Percentiles rank a stretch among this genome's conserved stretches.
Conservation (phyloP, 2,329 filamentous ascomycete species). For the Talaromyces sp. region DNA sequence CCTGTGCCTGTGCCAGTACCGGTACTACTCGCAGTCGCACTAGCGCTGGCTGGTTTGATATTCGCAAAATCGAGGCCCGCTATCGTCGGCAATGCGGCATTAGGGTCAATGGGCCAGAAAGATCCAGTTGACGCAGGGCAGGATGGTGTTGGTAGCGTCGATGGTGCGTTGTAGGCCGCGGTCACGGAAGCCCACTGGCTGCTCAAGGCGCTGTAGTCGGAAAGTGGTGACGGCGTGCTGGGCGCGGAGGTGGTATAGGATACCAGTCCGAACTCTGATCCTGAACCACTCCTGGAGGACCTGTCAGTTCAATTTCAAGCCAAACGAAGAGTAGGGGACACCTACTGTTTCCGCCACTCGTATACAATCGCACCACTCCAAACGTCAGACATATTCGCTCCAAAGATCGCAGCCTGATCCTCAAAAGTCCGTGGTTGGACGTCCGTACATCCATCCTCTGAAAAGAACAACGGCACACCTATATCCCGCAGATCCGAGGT, state of each 20-base stretch:
- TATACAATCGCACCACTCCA: conserved; percentile 81
- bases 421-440: conserved; percentile 43
- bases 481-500: not conserved
- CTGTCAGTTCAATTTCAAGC: not conserved
- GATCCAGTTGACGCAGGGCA: not conserved
- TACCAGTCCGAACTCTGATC: not conserved
- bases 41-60: not conserved
- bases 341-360: conserved; percentile 60
- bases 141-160: not conserved
- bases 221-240: not conserved
- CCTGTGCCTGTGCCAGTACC: not conserved
- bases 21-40: not conserved
- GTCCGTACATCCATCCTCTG: conserved; percentile 14
- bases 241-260: not conserved
- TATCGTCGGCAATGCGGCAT: not conserved
- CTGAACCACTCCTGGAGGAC: not conserved
- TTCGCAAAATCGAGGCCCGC: not conserved
- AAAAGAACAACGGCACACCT: not conserved
- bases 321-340: not conserved
- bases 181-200: not conserved
- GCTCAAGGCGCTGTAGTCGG: not conserved
- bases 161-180: not conserved
- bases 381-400: conserved; percentile 65
- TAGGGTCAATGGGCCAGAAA: not conserved
- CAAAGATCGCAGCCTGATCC: conserved; percentile 74